Conservation (phyloP, 2,329 filamentous ascomycete genomes). For the Colletotrichum camelliae region DNA sequence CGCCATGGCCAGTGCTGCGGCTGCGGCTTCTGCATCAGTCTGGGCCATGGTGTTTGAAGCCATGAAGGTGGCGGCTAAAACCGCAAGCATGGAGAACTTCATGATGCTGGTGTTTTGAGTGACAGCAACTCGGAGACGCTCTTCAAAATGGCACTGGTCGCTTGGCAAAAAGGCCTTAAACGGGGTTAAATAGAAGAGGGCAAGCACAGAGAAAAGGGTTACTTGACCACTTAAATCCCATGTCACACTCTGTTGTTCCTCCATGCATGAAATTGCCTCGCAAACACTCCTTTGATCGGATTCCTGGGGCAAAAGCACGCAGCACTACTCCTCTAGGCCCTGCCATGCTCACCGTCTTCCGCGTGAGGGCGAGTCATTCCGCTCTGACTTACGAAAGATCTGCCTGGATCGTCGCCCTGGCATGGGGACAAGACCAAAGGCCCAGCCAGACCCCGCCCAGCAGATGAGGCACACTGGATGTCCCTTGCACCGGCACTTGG, state of each 20-base stretch:
- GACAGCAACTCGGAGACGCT: not conserved
- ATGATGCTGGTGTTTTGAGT: not conserved
- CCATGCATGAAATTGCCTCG: not conserved
- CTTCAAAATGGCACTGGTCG: not conserved
- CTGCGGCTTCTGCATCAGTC: not conserved
- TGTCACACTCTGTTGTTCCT: not conserved
- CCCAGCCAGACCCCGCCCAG: not conserved
- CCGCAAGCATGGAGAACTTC: not conserved
- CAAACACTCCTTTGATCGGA: not conserved
- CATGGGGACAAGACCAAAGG: not conserved
- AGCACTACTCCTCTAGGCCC: not conserved
- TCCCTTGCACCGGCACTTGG: not conserved
- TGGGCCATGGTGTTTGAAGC: not conserved
- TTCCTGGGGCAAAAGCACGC: not conserved
- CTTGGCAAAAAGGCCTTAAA: not conserved
- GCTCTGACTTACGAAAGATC: not conserved
- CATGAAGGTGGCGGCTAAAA: not conserved
- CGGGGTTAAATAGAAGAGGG: not conserved
- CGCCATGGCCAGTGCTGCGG: conserved; percentile 1
- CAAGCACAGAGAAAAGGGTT: not conserved
- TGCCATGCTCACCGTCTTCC: not conserved
- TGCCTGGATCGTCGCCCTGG: not conserved
- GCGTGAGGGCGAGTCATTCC: not conserved
- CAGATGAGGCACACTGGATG: not conserved
- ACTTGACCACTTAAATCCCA: not conserved